Conservation (phyloP, 2,329 filamentous ascomycete genomes). For the Raffaelea ambrosiae region DNA sequence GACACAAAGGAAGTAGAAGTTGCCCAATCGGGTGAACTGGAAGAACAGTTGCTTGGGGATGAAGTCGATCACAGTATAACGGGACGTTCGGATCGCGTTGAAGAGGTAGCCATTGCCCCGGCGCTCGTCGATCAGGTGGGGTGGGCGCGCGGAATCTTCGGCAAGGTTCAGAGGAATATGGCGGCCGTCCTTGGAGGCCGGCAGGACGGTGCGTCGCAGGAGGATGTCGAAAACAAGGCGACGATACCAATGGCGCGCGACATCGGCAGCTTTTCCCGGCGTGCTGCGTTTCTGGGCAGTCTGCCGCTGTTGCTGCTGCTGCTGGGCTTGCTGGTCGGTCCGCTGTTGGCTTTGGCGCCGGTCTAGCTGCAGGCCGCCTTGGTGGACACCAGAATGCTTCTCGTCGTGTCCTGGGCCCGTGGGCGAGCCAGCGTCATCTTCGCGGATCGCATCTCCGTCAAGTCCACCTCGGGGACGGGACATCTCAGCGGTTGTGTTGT, state of each 20-base stretch:
- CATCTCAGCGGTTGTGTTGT: too few species aligned
- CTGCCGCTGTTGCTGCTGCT: neutral
- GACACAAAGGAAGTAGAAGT: slow-evolving; percentile 80
- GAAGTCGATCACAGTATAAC: slow-evolving; percentile 79
- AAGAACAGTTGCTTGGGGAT: slow-evolving; percentile 76
- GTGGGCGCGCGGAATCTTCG: slow-evolving; percentile 18
- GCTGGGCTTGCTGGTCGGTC: neutral
- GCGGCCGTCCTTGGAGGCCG: slow-evolving; percentile 19
- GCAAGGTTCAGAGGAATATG: slow-evolving; percentile 23
- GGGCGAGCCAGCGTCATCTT: too few species aligned
- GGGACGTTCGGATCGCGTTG: slow-evolving; percentile 68
- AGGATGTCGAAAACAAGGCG: slow-evolving; percentile 33
- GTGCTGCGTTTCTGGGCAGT: neutral
- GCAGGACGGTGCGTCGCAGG: slow-evolving; percentile 14
- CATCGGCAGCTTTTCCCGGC: neutral
- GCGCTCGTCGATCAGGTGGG: slow-evolving; percentile 36
- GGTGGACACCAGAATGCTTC: too few species aligned
- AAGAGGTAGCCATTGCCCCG: slow-evolving; percentile 45
- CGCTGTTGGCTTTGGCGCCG: neutral
- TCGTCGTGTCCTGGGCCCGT: too few species aligned
- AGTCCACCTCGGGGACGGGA: too few species aligned
- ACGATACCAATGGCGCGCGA: slow-evolving; percentile 22
- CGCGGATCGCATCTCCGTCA: too few species aligned
- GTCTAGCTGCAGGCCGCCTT: neutral
- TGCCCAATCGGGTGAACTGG: slow-evolving; percentile 78